A percentile compares a stretch with the other conserved stretches of the same genome.
phyloP scores from a whole-genome alignment of 768 basidiomycete genomes.

The Pisolithus albus region DNA sequence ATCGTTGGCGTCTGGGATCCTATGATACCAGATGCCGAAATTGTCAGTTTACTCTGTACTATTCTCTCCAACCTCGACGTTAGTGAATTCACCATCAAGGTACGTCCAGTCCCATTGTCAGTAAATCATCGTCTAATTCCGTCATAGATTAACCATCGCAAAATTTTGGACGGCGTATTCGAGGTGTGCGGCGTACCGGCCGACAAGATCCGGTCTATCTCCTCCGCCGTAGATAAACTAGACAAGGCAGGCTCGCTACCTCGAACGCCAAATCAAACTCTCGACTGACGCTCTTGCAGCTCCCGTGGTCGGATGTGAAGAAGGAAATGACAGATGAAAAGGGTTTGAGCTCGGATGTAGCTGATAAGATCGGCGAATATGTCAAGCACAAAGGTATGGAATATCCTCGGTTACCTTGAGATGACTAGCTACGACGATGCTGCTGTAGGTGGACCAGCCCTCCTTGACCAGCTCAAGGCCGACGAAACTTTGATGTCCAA shows the following conservation, averaged over 20 bases:
- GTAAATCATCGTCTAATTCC: neutral
- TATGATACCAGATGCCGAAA: constrained; percentile 96
- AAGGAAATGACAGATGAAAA: constrained; percentile 98
- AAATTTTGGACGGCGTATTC: constrained; percentile 95
- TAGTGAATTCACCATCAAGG: constrained; percentile 93
- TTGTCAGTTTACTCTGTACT: constrained; percentile 76
- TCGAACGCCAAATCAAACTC: neutral
- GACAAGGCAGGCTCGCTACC: constrained; percentile 64
- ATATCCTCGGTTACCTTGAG: neutral
- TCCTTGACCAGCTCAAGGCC: constrained; percentile 62
- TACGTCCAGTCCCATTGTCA: constrained; percentile 17
- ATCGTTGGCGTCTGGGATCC: constrained; percentile 88
- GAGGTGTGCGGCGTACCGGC: constrained; percentile 90
- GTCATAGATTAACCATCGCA: constrained; percentile 84
- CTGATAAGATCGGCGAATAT: constrained; percentile 95
- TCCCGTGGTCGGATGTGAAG: constrained; percentile 87
- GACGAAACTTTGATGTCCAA: constrained; percentile 66
- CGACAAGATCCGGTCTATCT: constrained; percentile 87
- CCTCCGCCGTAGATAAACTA: constrained; percentile 95
- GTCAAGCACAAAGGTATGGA: constrained; percentile 84
- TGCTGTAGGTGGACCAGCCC: constrained; percentile 60
- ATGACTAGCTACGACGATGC: neutral
- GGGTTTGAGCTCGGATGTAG: constrained; percentile 69
- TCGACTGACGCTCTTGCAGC: constrained; percentile 31
- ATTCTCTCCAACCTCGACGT: constrained; percentile 79